Conservation (phyloP, 2,329 filamentous ascomycete species). For the Macrophomina phaseolina region DNA sequence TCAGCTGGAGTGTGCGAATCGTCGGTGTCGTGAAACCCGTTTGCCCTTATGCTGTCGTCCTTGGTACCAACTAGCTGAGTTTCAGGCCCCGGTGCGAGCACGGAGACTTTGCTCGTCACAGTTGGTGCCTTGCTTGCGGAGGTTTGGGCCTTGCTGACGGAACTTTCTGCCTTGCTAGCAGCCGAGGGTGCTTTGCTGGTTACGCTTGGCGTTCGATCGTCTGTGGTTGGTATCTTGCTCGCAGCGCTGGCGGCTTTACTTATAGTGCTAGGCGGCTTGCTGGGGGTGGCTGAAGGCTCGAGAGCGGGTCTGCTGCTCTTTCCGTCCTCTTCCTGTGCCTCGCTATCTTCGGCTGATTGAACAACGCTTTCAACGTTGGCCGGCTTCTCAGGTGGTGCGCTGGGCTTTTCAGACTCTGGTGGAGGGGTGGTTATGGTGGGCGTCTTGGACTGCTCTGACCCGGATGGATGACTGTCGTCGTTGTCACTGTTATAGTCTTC, state of each 20-base stretch:
- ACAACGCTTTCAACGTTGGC: neutral
- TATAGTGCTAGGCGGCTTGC: slow-evolving; percentile 21
- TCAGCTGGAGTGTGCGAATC: neutral
- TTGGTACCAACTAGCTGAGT: neutral
- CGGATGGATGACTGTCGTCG: slow-evolving; percentile 16
- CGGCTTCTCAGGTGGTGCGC: neutral
- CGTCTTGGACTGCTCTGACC: neutral
- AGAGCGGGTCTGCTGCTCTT: neutral
- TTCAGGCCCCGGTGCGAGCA: neutral
- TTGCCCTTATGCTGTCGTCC: neutral
- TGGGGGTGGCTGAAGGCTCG: slow-evolving; percentile 11
- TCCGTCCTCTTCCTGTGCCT: neutral
- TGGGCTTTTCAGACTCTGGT: slow-evolving; percentile 6
- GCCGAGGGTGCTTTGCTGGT: neutral
- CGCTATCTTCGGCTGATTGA: neutral
- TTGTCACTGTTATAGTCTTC: slow-evolving; percentile 26
- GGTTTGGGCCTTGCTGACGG: slow-evolving; percentile 4
- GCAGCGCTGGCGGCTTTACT: slow-evolving; percentile 30
- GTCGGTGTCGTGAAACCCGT: neutral
- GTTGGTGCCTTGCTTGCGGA: slow-evolving; percentile 4
- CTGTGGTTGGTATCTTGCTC: slow-evolving; percentile 27
- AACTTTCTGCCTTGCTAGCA: slow-evolving; percentile 2
- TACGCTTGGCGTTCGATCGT: neutral
- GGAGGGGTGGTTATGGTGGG: slow-evolving; percentile 8
- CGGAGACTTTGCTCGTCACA: slow-evolving; percentile 1